Conservation (phyloP, 2,329 filamentous ascomycete species). For the Colletotrichum eleusines region DNA sequence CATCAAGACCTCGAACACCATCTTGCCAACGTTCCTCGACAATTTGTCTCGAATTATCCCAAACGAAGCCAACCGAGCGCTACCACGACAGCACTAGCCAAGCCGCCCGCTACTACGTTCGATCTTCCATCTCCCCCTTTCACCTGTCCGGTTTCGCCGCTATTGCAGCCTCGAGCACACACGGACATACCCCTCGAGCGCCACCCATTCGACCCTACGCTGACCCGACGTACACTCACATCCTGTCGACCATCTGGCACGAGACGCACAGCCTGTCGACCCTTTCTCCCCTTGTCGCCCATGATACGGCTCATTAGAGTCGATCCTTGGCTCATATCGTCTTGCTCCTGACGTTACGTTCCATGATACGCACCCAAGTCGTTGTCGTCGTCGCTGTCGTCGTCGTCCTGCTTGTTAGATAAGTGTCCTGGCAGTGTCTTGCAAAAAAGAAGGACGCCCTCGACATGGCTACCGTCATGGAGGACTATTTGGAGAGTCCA, state of each 20-base stretch:
- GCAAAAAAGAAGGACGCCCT: conserved; percentile 25
- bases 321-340: conserved; percentile 25
- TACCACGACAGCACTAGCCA: conserved; percentile 26
- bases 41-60: conserved; percentile 26
- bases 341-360: conserved; percentile 25
- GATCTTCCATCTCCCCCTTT: conserved; percentile 3
- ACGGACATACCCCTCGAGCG: conserved; percentile 25
- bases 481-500: conserved; percentile 72
- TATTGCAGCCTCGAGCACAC: conserved; percentile 36
- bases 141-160: conserved; percentile 21
- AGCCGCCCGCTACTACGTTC: conserved; percentile 12
- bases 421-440: conserved; percentile 36
- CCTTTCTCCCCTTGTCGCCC: conserved; percentile 25
- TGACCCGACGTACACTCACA: conserved; percentile 26
- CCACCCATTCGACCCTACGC: conserved; percentile 29
- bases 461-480: conserved; percentile 64
- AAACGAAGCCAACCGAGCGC: conserved; percentile 33
- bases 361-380: conserved; percentile 35
- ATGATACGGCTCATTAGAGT: conserved; percentile 31
- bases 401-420: conserved; percentile 26
- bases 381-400: neutral
- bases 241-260: conserved; percentile 36
- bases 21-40: conserved; percentile 12
- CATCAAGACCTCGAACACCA: conserved; percentile 20
- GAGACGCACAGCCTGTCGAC: conserved; percentile 37